Base-by-base conservation (phyloP, 805 yeast species). In the Yamadazyma ubonensis region DNA sequence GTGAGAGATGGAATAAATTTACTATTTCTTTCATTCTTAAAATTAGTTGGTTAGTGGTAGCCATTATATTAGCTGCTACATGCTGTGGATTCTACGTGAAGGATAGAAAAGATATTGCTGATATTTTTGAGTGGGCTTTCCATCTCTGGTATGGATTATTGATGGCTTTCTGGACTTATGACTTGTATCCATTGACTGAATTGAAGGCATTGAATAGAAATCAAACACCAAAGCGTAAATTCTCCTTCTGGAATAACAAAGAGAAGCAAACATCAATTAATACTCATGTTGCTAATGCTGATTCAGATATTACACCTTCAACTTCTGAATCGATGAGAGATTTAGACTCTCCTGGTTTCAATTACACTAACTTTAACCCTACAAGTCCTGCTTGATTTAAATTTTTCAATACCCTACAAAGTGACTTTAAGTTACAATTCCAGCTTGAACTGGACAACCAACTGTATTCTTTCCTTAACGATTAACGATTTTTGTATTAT, bases 1-100 rank as follows among this genome's bases (percentile, higher is more conserved):
- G 61, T 3, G 59, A 55, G 29, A 49, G 43, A 35, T 57, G 59
- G 59, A 57, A 57, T 44, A 57, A 57, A 36, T 57, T 57, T 45
- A 57, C 57, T 34, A 54, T 53, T 38, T 54, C 59, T 5, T 57
- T 57, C 38, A 44, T 54, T 33, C 16, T 57, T 22, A 57, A 57
- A 35, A 50, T 54, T 29, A 36, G 38, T 32, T 57, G 61, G 61
- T 51, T 55, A 43, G 11, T 44, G 3, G 56, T 52, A 1, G 53
- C 59, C 15, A 45, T 53, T 17, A 30, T 46, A 2, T 42, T 52
- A n/a, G 58, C 58, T 5, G 43, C 51, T 12, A 42, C 43, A 9
- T 48, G 54, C 30, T 46, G 56, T 39, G 52, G 41, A 7, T 54
- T 54, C 40, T 55, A 54, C 36, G 57, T 50, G n/a, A 45, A 36